Base-by-base conservation (phyloP, 1,139 yeast genomes). In the Debaryomyces sp. region DNA sequence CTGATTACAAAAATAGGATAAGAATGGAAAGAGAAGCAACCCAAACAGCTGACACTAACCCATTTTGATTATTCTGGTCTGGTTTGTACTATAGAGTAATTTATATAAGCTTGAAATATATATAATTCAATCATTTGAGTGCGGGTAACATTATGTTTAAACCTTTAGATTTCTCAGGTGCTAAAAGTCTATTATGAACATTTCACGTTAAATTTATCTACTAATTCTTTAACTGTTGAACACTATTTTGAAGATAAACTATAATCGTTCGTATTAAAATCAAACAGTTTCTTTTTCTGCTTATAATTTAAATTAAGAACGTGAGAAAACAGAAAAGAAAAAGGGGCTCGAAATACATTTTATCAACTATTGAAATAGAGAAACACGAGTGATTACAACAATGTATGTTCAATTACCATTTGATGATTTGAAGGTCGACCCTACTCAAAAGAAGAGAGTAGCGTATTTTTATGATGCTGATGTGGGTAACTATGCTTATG, bases 401-500 rank as follows among this genome's bases (percentile, higher is more conserved):
- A 74, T 73, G 77, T 75, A 71, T 57, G 66, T 64, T 43, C 78
- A 74, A 56, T 66, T 73, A 49, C 80, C 80, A 44, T 76, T 76
- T 60, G 80, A 75, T 60, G 80, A 75, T 45, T 59, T 75, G 49
- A 68, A 70, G 53, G 78, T 73, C 39, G 71, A 73, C 55, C 68
- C 75, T 23, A 66, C 61, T 43, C 70, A 71, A 48, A 75, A 74
- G 59, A 75, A 73, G 53, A 58, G 80, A 45, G 76, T 75, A 49
- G 80, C 80, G 6, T 75, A 75, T 58, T 75, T 75, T 61, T 75
- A 75, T 55, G 80, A 75, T 56, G 78, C 96, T 38, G 98, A 94
- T 67, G 96, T 94, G 45, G 98, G 98, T 33, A 94, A 94, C 71
- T 94, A 92, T 68, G 96, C 97, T 41, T 94, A 94, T 66, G 98